Evolutionary conservation across 139 green algal genomes (phyloP).

Genomic region (Chlamydomonas sp.): DNA sequence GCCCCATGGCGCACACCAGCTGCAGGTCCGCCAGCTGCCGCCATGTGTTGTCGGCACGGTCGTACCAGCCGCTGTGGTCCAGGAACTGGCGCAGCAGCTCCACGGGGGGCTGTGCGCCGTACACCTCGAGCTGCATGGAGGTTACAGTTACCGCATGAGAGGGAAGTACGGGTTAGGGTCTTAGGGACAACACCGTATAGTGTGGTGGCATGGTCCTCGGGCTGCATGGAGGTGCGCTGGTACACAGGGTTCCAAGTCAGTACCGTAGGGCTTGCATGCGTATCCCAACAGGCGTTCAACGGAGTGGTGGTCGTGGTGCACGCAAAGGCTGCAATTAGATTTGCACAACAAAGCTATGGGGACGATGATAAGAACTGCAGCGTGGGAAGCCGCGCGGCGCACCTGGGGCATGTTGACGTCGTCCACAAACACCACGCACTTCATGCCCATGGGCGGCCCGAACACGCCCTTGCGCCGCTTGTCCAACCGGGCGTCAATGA

Average conservation of each 20-base stretch:
- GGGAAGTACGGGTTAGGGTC: too few relatives aligned
- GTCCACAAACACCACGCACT: conserved; percentile 74
- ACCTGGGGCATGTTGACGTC: conserved; percentile 84
- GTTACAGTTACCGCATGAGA: too few relatives aligned
- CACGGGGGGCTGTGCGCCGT: conserved; percentile 81
- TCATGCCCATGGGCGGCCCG: conserved; percentile 69
- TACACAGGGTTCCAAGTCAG: too few relatives aligned
- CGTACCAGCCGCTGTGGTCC: conserved; percentile 82
- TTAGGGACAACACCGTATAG: too few relatives aligned
- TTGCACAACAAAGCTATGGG: neutral
- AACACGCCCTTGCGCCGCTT: conserved; percentile 77
- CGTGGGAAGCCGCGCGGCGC: neutral
- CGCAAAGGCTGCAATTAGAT: neutral
- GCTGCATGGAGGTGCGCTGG: too few relatives aligned
- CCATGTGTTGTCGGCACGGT: conserved; percentile 78
- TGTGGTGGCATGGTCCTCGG: too few relatives aligned
- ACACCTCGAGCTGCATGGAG: conserved; percentile 47
- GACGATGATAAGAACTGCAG: neutral
- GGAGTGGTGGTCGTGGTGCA: too few relatives aligned
- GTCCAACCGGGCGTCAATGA: conserved; percentile 81
- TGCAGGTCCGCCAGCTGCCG: conserved; percentile 78
- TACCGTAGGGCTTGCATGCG: too few relatives aligned
- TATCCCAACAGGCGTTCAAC: too few relatives aligned
- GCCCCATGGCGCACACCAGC: conserved; percentile 78
- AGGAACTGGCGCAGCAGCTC: conserved; percentile 85